A percentile compares a stretch with the other conserved stretches of the same genome.
Evolutionary conservation across 371 early-diverging fungal species (phyloP).

Genomic region (Mucor velutinosus): DNA sequence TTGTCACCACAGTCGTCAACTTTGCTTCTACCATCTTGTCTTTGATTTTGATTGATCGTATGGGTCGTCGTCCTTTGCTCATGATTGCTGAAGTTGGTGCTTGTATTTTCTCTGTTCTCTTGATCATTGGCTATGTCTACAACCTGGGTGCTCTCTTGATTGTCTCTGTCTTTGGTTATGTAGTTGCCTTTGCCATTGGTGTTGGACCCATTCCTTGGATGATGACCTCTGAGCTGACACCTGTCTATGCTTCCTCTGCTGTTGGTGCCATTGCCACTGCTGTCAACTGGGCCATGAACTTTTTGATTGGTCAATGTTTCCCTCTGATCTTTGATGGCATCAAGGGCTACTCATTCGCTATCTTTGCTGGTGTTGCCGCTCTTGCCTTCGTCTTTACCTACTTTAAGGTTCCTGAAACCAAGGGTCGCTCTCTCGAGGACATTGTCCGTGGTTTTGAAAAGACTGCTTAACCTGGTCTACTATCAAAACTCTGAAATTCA

Average conservation of each 20-base stretch:
- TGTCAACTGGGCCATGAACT: conserved; percentile 63
- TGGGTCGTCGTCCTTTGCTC: conserved; percentile 51
- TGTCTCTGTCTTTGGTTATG: conserved; percentile 65
- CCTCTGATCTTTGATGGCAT: conserved; percentile 59
- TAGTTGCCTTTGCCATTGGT: too few species aligned
- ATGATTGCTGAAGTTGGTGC: conserved; percentile 63
- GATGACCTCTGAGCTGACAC: conserved; percentile 68
- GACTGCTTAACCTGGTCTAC: background rate
- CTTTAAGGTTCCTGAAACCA: too few species aligned
- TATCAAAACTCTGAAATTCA: too few species aligned
- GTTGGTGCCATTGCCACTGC: conserved; percentile 51
- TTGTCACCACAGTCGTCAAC: conserved; percentile 60
- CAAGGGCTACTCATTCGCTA: conserved; percentile 66
- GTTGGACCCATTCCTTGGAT: conserved; percentile 85
- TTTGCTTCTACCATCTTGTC: conserved; percentile 58
- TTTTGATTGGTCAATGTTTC: conserved; percentile 59
- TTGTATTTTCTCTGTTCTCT: conserved; percentile 50
- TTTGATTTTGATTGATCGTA: conserved; percentile 40
- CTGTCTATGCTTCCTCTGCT: conserved; percentile 60
- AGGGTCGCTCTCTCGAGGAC: conserved; percentile 64
- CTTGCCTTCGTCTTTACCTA: conserved; percentile 23
- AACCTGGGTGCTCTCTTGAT: conserved; percentile 56
- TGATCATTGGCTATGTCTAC: conserved; percentile 57
- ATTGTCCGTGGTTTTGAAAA: conserved; percentile 28
- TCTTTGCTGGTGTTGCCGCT: conserved; percentile 43